Base-by-base conservation (phyloP, 306 rosid genomes). In the Vigna trinervia region DNA sequence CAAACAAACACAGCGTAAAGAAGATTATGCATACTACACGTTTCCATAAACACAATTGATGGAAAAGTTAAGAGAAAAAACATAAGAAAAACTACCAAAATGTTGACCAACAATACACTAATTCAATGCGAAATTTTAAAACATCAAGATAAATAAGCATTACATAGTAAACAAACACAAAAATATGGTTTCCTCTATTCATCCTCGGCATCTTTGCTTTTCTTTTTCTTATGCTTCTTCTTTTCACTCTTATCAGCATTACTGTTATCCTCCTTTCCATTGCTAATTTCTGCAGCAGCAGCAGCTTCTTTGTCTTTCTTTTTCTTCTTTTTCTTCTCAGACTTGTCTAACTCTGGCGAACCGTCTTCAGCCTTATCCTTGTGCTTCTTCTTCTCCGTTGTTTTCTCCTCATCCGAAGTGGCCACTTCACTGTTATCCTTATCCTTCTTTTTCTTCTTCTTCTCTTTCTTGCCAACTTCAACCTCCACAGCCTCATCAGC, bases 271-370 rank as follows among this genome's bases (percentile, higher is more conserved):
- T 70, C 87, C 68, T 70, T 54, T 15, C 65, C 78, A 0, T 74
- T 74, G 52, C 47, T 59, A 74, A 74, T 74, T 5, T 74, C 76
- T 12, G 76, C 59, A 10, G 46, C 46, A 7, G 46, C 78, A 57
- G n/a, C 67, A 47, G 82, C 80, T 0, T 80, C 90, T 51, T 92
- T 92, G 36, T 84, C 86, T 36, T 74, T 74, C 78, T 74, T 73
- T 56, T 72, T 81, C 81, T 78, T 90, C 72, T 91, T 91, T 78
- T 89, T 88, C 88, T 89, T 87, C 88, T 90, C 96, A 7, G 90
- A 84, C 83, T 89, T 90, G 47, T 80, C 91, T 47, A 75, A 7
- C 53, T 70, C 86, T 0, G 89, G 89, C 1, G 86, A 85, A 50
- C 43, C 86, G 20, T 75, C 86, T 50, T 86, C 91, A 3, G 3